Percentiles rank a stretch among this genome's conserved stretches.
Conservation (phyloP, 108 stramenopile genomes). For the Halocafeteria seosinensis region DNA sequence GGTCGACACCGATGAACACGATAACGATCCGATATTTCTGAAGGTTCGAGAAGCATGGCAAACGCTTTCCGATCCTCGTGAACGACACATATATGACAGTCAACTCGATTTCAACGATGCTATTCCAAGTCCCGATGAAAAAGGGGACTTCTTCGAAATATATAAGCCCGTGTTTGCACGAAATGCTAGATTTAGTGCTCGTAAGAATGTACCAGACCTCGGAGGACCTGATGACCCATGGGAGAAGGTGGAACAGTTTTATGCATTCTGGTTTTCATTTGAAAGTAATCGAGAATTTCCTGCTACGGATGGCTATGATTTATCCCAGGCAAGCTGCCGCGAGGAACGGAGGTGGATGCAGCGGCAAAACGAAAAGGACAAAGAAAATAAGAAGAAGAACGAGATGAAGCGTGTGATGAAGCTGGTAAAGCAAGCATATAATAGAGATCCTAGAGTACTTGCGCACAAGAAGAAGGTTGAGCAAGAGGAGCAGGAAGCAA, state of each 20-base stretch:
- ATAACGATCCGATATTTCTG: constrained; percentile 69
- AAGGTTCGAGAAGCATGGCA: constrained; percentile 83
- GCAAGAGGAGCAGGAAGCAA: constrained; percentile 10
- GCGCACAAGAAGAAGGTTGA: constrained; percentile 38
- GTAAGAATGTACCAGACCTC: constrained; percentile 56
- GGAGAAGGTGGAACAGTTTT: constrained; percentile 69
- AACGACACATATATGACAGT: constrained; percentile 73
- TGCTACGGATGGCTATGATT: constrained; percentile 56
- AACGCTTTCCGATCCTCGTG: constrained; percentile 53
- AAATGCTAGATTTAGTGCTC: constrained; percentile 69
- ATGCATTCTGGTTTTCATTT: constrained; percentile 86
- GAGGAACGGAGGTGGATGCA: constrained; percentile 92
- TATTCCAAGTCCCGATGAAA: constrained; percentile 50
- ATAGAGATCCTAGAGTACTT: constrained; percentile 67
- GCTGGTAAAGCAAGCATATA: constrained; percentile 80
- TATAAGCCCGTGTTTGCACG: constrained; percentile 74
- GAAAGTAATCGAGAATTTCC: constrained; percentile 88
- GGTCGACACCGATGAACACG: constrained; percentile 22
- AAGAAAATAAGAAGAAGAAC: constrained; percentile 72
- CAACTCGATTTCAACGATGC: constrained; percentile 77
- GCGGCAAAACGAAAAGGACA: constrained; percentile 74
- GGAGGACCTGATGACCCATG: constrained; percentile 66
- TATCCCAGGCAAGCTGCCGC: constrained; percentile 65
- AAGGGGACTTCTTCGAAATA: constrained; percentile 59
- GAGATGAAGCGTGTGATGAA: constrained; percentile 66